Percentiles rank a stretch among this genome's conserved stretches.
These are phyloP conservation scores for Venturiaceae sp. DNA, from an alignment of 2,329 filamentous ascomycete genomes.

Conservation along the genomic window DNA sequence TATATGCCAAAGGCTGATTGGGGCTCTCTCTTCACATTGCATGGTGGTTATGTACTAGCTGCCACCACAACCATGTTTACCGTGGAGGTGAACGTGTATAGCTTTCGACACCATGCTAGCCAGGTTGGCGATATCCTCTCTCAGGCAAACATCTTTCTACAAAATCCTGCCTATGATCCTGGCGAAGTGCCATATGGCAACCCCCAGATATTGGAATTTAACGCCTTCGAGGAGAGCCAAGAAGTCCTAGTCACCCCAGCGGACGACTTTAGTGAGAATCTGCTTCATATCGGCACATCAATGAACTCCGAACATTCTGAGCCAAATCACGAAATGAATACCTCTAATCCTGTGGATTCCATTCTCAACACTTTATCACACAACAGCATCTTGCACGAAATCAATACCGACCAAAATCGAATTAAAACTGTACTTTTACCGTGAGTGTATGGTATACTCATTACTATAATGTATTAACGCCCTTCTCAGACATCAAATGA, in stretches of 20 bases:
- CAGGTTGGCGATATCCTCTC: neutral
- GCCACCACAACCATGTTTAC: conserved; percentile 9
- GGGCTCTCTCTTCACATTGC: neutral
- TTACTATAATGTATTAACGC: neutral
- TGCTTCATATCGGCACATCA: neutral
- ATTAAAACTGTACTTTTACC: neutral
- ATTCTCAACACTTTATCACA: neutral
- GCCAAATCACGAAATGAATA: neutral
- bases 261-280: neutral
- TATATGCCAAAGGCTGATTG: neutral
- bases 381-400: neutral
- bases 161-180: neutral
- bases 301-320: neutral
- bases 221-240: neutral
- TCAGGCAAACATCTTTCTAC: neutral
- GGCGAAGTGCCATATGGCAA: neutral
- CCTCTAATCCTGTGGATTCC: neutral
- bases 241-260: neutral
- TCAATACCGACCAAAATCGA: neutral
- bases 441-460: neutral
- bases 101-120: neutral
- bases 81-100: neutral
- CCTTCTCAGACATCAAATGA: neutral
- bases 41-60: neutral
- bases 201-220: neutral